Evolutionary conservation across 2,329 filamentous ascomycete species (phyloP).

Genomic region (Trichoderma simmonsii): DNA sequence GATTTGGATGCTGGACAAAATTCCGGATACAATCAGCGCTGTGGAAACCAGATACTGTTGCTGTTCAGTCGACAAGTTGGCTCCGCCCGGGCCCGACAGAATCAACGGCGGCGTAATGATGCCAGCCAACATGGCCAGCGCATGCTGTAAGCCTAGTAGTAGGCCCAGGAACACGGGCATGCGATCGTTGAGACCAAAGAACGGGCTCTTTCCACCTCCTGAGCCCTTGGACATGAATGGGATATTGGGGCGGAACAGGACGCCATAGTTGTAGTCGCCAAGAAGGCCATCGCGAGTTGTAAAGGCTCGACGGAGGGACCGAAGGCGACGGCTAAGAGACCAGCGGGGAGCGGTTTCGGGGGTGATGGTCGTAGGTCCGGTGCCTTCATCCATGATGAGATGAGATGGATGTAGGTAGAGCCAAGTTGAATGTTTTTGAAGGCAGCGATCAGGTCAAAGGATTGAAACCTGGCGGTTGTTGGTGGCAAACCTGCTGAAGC

Average conservation of each 20-base stretch:
- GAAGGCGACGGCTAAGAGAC: slow-evolving; percentile 27
- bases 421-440: not conserved
- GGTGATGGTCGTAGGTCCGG: slow-evolving; percentile 49
- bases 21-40: slow-evolving; percentile 73
- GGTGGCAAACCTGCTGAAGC: slow-evolving; percentile 30
- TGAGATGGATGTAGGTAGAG: not conserved
- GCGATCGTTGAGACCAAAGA: slow-evolving; percentile 77
- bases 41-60: slow-evolving; percentile 79
- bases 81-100: slow-evolving; percentile 58
- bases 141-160: slow-evolving; percentile 75
- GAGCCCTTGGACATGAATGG: slow-evolving; percentile 67
- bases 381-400: slow-evolving; percentile 53
- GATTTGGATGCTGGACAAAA: slow-evolving; percentile 73
- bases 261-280: slow-evolving; percentile 85
- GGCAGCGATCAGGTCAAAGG: slow-evolving; percentile 11
- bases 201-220: slow-evolving; percentile 55
- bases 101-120: slow-evolving; percentile 79
- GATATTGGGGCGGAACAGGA: slow-evolving; percentile 77
- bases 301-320: slow-evolving; percentile 39
- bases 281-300: slow-evolving; percentile 69
- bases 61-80: slow-evolving; percentile 57
- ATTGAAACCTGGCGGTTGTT: slow-evolving; percentile 27
- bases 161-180: slow-evolving; percentile 74
- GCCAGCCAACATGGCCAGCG: slow-evolving; percentile 71
- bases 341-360: slow-evolving; percentile 37